Evolutionary conservation across 1,139 yeast species (phyloP), one percentile per base, ranked within the genome.

Genomic region (Zygoascus meyerae): DNA sequence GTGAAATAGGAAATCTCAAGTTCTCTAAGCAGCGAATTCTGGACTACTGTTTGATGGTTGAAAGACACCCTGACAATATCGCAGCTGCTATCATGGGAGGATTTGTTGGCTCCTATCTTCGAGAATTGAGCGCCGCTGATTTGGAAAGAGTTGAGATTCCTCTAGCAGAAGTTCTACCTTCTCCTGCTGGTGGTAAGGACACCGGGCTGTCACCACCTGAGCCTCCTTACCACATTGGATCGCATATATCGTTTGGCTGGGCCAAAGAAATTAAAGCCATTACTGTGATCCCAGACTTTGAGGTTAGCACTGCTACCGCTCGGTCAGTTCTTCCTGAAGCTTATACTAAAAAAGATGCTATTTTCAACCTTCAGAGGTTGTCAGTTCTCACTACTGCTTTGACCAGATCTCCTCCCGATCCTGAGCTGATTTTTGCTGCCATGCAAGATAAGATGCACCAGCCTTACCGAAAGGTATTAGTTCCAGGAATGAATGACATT

Each of bases 11-110:
- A 18, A 73, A 77, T 48, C 71, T 92, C 41, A 79, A 78, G 1
- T 78, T 87, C 53, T 71, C 82, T 47, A 90, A 85, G 65, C 81
- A 78, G 56, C 75, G 98, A 58, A 76, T 92, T 81, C 74, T 92
- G 61, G 98, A 92, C 68, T 92, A 86, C 71, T 87, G 97, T 65
- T 75, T 92, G 57, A 86, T 92, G 90, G 90, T 92, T 58, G 98
- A 92, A 70, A 81, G 97, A 63, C 98, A 92, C 61, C 98, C 98
- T 31, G 98, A 92, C 67, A 92, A 92, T 66, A 90, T 92, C 61
- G 90, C 97, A 17, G 98, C 98, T 32, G 96, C 98, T 40, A 87
- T 92, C 96, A 83, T 90, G 79, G 98, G 98, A 49, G 97, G 98
- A 3, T 92, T 92, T 66, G 95, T 90, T 34, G 98, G 98, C 33